Evolutionary conservation across 2,329 filamentous ascomycete species (phyloP).

Genomic region (Teratosphaeria zuluensis): DNA sequence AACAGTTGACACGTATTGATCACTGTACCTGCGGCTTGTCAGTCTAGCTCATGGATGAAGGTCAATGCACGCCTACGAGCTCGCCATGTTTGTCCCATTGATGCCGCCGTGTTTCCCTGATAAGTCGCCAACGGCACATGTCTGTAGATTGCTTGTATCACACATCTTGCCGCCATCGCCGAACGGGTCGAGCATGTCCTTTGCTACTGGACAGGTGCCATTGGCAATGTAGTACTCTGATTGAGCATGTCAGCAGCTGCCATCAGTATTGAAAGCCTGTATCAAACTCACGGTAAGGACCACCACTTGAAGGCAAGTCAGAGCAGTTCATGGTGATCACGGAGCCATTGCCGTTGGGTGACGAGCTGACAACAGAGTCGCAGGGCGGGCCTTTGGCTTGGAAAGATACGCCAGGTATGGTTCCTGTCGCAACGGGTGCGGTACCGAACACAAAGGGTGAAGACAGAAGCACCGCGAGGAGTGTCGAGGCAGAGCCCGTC

Average conservation of each 20-base stretch:
- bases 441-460: neutral
- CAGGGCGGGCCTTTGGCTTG: conserved; percentile 25
- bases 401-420: neutral
- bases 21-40: conserved; percentile 32
- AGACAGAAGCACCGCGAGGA: neutral
- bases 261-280: neutral
- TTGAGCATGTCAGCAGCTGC: neutral
- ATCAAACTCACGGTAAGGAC: conserved; percentile 31
- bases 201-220: conserved; percentile 35
- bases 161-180: conserved; percentile 28
- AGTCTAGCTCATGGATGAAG: neutral
- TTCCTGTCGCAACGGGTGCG: neutral
- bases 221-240: conserved; percentile 37
- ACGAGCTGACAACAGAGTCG: conserved; percentile 25
- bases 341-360: conserved; percentile 30
- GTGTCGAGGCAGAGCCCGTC: neutral
- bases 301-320: conserved; percentile 30
- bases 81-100: conserved; percentile 20
- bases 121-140: conserved; percentile 37
- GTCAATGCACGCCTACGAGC: conserved; percentile 14
- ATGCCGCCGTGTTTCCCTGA: conserved; percentile 37
- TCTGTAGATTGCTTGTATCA: conserved; percentile 26
- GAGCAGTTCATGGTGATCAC: conserved; percentile 31
- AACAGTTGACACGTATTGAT: conserved; percentile 38
- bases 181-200: conserved; percentile 35